Evolutionary conservation across 176 grass and related monocot genomes (phyloP).

Genomic region (Oryza meyeriana): DNA sequence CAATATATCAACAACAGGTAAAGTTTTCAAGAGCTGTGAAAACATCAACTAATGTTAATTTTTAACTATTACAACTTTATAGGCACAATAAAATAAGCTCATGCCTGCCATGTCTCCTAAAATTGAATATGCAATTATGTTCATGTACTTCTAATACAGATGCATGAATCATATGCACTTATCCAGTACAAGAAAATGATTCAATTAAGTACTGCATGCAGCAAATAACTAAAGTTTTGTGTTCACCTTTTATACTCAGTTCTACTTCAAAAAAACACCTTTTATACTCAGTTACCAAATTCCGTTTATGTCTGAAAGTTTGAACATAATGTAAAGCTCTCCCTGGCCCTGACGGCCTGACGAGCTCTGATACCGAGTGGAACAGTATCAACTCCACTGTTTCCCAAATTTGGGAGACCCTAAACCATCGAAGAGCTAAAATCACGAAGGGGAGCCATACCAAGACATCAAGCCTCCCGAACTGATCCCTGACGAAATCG

Average conservation of each 20-base stretch:
- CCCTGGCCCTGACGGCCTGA: no score
- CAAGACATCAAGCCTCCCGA: conserved; percentile 63
- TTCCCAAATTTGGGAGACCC: neutral
- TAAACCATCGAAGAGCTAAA: neutral
- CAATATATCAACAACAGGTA: neutral
- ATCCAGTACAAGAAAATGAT: neutral
- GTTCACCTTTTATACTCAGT: neutral
- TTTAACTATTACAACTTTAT: neutral
- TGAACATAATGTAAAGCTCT: neutral
- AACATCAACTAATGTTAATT: neutral
- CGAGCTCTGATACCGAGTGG: neutral
- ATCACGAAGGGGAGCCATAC: conserved; percentile 22
- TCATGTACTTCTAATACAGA: neutral
- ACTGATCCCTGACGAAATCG: conserved; percentile 50
- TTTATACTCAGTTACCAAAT: neutral
- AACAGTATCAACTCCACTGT: neutral
- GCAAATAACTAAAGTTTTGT: neutral
- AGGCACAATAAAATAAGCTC: neutral
- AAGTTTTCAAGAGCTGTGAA: neutral
- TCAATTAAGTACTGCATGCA: neutral
- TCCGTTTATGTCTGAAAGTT: neutral
- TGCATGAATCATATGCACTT: neutral
- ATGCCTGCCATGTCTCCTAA: neutral
- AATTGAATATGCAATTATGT: neutral
- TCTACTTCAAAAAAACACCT: neutral